phyloP scores from a whole-genome alignment of 306 rosid species.

The Nissolia schottii region DNA sequence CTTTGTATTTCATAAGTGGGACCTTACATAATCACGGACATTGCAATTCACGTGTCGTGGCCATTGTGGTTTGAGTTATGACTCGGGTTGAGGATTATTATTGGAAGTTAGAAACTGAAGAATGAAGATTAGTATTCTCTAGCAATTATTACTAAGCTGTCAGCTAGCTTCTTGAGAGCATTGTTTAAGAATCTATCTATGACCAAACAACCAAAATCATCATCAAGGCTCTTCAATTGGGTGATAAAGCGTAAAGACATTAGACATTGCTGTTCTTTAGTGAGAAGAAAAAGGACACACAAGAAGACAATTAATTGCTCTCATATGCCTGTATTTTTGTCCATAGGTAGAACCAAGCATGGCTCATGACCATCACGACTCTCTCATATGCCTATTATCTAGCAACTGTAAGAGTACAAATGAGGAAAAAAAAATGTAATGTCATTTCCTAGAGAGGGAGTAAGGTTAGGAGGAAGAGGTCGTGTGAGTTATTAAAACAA shows the following conservation, averaged over 20 bases:
- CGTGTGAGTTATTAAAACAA: too few species aligned
- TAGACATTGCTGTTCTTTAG: background rate
- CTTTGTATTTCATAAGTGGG: background rate
- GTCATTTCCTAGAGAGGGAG: background rate
- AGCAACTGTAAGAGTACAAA: background rate
- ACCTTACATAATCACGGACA: background rate
- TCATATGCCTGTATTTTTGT: too few species aligned
- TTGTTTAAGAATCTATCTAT: conserved; percentile 2
- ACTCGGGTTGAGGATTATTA: background rate
- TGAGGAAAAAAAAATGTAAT: background rate
- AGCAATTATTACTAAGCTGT: background rate
- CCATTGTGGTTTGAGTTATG: background rate
- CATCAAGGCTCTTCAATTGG: background rate
- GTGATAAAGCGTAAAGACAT: background rate
- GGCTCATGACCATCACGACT: too few species aligned
- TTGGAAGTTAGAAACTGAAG: background rate
- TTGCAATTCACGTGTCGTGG: background rate
- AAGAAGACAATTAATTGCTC: background rate
- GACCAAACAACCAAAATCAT: background rate
- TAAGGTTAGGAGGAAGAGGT: too few species aligned
- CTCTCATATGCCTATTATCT: background rate
- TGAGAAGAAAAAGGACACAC: background rate
- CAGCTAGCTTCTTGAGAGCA: background rate
- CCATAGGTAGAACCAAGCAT: too few species aligned
- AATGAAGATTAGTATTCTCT: background rate